Conservation (phyloP, 2,329 filamentous ascomycete species). For the Chalaropsis ovoidea region DNA sequence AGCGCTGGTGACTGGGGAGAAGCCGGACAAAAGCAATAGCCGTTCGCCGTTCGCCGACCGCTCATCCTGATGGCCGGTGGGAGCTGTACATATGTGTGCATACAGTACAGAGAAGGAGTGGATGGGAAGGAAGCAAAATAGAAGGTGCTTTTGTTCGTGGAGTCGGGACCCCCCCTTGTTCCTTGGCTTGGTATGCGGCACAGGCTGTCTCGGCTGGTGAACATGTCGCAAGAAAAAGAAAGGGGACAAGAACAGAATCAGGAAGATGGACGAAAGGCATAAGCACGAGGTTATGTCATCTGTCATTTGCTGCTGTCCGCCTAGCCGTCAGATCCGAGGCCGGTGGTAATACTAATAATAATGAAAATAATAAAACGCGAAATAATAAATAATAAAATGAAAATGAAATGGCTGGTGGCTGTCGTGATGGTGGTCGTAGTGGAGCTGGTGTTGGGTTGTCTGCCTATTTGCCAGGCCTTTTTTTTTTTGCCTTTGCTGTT, state of each 20-base stretch:
- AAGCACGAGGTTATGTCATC: slow-evolving; percentile 7
- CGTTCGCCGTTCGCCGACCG: not conserved
- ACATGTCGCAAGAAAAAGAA: not conserved
- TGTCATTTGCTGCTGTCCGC: not conserved
- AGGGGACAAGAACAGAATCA: too few relatives aligned
- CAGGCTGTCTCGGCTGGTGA: not conserved
- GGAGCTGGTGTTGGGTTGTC: not conserved
- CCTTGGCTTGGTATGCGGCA: not conserved
- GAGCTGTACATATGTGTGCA: too few relatives aligned
- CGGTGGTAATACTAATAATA: not conserved
- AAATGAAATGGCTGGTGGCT: not conserved
- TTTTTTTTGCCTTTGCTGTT: not conserved
- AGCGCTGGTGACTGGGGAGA: not conserved
- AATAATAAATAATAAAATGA: too few relatives aligned
- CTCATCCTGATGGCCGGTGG: not conserved
- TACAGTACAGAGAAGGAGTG: too few relatives aligned
- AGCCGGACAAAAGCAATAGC: not conserved
- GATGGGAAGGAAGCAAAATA: not conserved
- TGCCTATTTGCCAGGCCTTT: not conserved
- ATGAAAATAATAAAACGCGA: too few relatives aligned
- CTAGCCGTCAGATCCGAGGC: not conserved
- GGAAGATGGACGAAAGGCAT: not conserved
- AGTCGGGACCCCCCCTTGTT: not conserved
- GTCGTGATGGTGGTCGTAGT: not conserved
- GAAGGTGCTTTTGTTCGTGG: not conserved